Evolutionary conservation across 2,329 filamentous ascomycete genomes (phyloP).

Genomic region (Botrytis cinerea): DNA sequence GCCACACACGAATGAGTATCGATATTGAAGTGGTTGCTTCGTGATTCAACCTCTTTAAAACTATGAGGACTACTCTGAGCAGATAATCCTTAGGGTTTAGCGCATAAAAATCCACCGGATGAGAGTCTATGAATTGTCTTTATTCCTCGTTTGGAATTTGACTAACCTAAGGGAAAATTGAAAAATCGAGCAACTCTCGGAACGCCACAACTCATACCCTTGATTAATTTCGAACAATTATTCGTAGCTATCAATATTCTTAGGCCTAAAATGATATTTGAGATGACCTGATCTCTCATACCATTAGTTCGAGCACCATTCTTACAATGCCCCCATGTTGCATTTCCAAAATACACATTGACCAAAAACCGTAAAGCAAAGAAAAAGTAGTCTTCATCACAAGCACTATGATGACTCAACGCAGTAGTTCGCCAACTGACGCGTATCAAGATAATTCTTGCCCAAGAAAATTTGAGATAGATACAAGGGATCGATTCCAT

Average conservation of each 20-base stretch:
- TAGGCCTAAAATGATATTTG: rapidly evolving
- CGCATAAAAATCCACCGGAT: no score
- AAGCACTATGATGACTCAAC: background rate
- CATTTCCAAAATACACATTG: background rate
- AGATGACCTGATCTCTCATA: background rate
- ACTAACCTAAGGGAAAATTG: no score
- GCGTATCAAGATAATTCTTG: background rate
- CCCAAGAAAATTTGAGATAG: no score
- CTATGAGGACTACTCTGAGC: background rate
- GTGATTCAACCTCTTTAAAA: rapidly evolving
- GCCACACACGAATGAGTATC: rapidly evolving
- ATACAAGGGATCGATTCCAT: background rate
- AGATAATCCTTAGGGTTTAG: no score
- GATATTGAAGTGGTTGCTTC: background rate
- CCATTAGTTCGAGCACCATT: background rate
- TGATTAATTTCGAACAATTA: background rate
- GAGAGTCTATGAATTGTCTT: no score
- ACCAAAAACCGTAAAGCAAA: background rate
- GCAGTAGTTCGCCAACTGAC: no score
- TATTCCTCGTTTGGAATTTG: no score
- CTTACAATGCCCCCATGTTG: background rate
- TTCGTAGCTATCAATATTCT: background rate
- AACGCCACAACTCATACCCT: background rate
- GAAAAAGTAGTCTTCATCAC: no score
- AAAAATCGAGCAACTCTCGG: background rate